phyloP scores from a whole-genome alignment of 1,284 basidiomycete species.

The Papiliotrema fonsecae region DNA sequence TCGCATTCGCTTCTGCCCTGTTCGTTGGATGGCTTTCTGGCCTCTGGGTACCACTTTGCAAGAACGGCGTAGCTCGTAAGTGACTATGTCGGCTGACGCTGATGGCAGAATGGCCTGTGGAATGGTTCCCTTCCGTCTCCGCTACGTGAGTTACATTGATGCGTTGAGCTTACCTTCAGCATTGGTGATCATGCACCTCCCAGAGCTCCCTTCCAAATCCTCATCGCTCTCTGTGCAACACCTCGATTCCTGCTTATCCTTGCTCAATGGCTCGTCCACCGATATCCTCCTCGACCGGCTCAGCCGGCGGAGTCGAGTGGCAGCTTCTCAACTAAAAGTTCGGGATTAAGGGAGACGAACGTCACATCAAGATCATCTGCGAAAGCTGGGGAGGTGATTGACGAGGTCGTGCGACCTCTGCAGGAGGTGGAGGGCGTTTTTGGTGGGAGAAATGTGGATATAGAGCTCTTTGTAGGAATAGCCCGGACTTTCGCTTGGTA shows the following conservation, averaged over 20 bases:
- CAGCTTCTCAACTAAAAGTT: too few relatives aligned
- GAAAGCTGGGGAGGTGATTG: neutral
- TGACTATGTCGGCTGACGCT: neutral
- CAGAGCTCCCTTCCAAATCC: conserved; percentile 79
- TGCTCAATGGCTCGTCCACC: conserved; percentile 64
- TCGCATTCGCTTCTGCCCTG: conserved; percentile 69
- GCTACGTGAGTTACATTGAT: conserved; percentile 62
- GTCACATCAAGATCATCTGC: conserved; percentile 3
- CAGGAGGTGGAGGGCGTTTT: conserved; percentile 3
- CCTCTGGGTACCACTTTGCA: conserved; percentile 82
- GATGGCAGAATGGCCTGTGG: conserved; percentile 67
- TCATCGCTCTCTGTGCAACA: conserved; percentile 80
- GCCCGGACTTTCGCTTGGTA: conserved; percentile 71
- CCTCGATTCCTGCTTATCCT: conserved; percentile 75
- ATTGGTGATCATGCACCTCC: conserved; percentile 92
- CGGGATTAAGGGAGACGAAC: too few relatives aligned
- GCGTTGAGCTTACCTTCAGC: conserved; percentile 45
- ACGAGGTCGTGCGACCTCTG: conserved; percentile 8
- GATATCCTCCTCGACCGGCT: conserved; percentile 17
- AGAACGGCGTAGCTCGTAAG: conserved; percentile 62
- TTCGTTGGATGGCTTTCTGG: conserved; percentile 59
- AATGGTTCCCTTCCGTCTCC: conserved; percentile 91
- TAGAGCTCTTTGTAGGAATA: conserved; percentile 63
- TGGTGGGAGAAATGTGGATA: conserved; percentile 48
- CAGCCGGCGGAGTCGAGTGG: too few relatives aligned